Conservation (phyloP, 768 basidiomycete species). For the Trametes punicea region DNA sequence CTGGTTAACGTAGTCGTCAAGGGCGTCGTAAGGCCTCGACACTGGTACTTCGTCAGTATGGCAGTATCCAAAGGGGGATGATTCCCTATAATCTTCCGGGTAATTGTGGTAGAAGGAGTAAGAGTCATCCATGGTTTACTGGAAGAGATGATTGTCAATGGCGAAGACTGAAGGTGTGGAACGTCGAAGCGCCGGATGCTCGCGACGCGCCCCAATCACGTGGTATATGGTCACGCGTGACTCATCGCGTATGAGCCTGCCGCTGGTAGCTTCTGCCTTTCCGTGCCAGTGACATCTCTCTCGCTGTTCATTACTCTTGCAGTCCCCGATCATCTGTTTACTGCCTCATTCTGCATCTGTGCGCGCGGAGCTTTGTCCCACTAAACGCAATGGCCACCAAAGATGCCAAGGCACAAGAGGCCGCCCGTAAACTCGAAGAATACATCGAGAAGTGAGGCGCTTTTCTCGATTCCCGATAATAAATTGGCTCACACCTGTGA, state of each 20-base stretch:
- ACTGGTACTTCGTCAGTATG: neutral
- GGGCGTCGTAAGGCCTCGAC: neutral
- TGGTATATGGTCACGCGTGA: constrained; percentile 12
- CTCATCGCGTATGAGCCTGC: constrained; percentile 8
- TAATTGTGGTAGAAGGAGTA: neutral
- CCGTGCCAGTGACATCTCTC: neutral
- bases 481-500: constrained; percentile 13
- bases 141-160: neutral
- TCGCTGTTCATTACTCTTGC: constrained; percentile 7
- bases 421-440: constrained; percentile 50
- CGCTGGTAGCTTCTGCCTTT: neutral
- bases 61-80: too few species aligned
- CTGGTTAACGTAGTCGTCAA: constrained; percentile 11
- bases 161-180: neutral
- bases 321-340: too few species aligned
- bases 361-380: too few species aligned
- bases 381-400: constrained; percentile 18
- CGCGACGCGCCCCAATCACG: constrained; percentile 10
- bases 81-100: too few species aligned
- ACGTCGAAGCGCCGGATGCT: neutral
- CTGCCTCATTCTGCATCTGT: neutral
- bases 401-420: constrained; percentile 23
- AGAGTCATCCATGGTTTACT: too few species aligned
- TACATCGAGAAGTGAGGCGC: constrained; percentile 69
- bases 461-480: neutral